Percentiles rank a stretch among this genome's conserved stretches.
Evolutionary conservation across 106 monocot genomes (phyloP).

Genomic region (Dendrobium nobile): DNA sequence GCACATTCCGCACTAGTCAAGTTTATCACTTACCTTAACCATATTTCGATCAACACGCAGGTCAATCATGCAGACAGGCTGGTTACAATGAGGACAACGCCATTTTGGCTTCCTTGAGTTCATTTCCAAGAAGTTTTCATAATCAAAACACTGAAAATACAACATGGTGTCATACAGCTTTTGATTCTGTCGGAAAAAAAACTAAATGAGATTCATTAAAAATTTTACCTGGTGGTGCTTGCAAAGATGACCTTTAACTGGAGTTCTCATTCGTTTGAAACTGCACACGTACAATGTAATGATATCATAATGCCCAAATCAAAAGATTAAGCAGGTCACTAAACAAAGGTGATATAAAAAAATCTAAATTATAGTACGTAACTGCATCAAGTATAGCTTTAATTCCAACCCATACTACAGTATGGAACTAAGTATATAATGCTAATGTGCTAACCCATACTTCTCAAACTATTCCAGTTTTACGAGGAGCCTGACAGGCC

Average conservation of each 20-base stretch:
- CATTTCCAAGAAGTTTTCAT: conserved; percentile 86
- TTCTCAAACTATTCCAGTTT: neutral
- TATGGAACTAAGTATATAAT: neutral
- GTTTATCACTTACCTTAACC: conserved; percentile 50
- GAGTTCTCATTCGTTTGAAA: conserved; percentile 75
- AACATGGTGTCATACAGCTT: neutral
- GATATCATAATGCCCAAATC: neutral
- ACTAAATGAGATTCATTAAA: neutral
- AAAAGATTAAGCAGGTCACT: neutral
- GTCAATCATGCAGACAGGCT: conserved; percentile 58
- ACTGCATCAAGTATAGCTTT: neutral
- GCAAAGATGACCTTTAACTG: conserved; percentile 87
- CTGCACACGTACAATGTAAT: conserved; percentile 26
- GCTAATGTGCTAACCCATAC: neutral
- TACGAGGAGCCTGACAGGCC: neutral
- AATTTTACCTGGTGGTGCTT: conserved; percentile 81
- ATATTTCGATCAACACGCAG: conserved; percentile 76
- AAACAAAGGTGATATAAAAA: no score
- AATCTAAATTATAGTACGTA: no score
- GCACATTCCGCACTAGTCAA: neutral
- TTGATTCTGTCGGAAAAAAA: neutral
- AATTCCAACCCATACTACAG: neutral
- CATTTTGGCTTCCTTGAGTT: conserved; percentile 81
- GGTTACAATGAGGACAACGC: conserved; percentile 92
- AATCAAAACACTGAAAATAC: conserved; percentile 84